Base-by-base conservation (phyloP, 2,329 filamentous ascomycete genomes). In the Neonectria sp. region DNA sequence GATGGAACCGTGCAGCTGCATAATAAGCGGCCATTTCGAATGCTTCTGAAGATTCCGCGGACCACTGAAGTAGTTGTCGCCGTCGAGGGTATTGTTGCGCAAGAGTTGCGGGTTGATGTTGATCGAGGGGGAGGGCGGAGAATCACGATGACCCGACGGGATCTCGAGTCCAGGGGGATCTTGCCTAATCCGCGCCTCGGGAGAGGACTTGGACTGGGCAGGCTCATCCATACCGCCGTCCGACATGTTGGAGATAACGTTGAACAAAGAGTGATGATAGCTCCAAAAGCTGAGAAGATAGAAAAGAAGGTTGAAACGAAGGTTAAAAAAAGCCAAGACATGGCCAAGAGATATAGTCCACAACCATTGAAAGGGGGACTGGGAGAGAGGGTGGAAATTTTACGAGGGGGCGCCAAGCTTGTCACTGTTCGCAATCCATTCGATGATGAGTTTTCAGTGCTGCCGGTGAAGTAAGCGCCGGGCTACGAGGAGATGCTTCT, bases 1-100 rank as follows among this genome's bases (percentile, higher is more conserved):
- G 67, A 94, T 89, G 71, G 89, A 92, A 73, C 92, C 92, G 78
- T 93, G 92, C 80, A 95, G 85, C 62, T 91, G 90, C 76, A 94
- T 81, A 78, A 93, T 92, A 73, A 89, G 87, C 21, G 92, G 92
- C 85, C 91, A 90, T 84, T 93, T 94, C 27, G 91, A 93, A 79
- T 94, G 92, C 72, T 88, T 88, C 63, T 89, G 85, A 70, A 93
- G 87, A 78, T 93, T 90, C 67, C 91, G 86, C 51, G 92, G 92
- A 7, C 88, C 89, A 63, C 74, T 86, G 75, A 90, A 91, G 78
- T 90, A 90, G 69, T 89, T 87, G 68, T 89, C 87, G 53, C 90
- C 67, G 43, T 88, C 84, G 65, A 84, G 75, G 40, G 40, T 24
- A 45, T 45, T 5, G 40, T 45, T 45, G 17, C 40, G 40, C 40